phyloP scores from a whole-genome alignment of 2,329 filamentous ascomycete genomes.

The Diaporthe helianthi region DNA sequence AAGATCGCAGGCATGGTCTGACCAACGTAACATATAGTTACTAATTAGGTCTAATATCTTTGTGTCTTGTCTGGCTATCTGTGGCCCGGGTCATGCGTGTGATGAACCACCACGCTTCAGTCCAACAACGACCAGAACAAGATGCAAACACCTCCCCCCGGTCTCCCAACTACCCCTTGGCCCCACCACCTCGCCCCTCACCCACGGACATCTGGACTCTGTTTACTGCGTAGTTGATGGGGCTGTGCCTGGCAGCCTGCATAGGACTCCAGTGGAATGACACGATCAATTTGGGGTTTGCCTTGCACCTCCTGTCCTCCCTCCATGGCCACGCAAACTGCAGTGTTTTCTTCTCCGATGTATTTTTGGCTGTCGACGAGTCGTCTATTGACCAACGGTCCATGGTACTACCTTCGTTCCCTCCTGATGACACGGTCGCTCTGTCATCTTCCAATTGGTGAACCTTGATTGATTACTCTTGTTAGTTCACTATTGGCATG shows the following conservation, averaged over 20 bases:
- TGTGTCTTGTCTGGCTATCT: no score
- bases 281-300: background rate
- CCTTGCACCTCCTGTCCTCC: background rate
- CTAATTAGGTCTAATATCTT: background rate
- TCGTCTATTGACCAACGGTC: background rate
- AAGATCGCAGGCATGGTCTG: background rate
- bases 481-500: background rate
- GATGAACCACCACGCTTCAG: background rate
- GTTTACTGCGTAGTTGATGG: no score
- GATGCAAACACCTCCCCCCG: background rate
- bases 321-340: background rate
- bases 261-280: slow-evolving; percentile 15
- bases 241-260: background rate
- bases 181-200: slow-evolving; percentile 1
- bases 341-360: slow-evolving; percentile 1
- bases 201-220: no score
- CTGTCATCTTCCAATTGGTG: background rate
- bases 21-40: no score
- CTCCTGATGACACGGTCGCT: background rate
- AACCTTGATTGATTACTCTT: background rate
- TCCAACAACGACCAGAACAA: background rate
- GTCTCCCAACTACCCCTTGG: background rate
- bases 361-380: slow-evolving; percentile 22
- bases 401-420: background rate
- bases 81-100: background rate